A percentile compares a stretch with the other conserved stretches of the same genome.
These are phyloP conservation scores for Helianthus tuberosus DNA, from an alignment of 129 eudicot genomes.

Conservation along the genomic window DNA sequence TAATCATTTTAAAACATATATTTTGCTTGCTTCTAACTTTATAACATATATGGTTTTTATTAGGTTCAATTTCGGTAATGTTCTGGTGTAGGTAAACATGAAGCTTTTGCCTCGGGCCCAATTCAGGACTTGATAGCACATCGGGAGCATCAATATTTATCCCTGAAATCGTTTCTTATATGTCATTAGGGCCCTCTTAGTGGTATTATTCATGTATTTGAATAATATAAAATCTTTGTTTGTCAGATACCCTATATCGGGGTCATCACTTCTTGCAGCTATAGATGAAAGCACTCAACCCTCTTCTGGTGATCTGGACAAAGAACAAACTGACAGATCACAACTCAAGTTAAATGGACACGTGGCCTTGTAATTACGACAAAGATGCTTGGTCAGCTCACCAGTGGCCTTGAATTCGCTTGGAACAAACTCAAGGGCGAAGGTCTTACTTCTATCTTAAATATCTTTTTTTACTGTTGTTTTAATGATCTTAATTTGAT, in stretches of 20 bases:
- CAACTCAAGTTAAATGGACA: constrained; percentile 20
- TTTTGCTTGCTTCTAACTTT: neutral
- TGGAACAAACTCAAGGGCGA: too few species aligned
- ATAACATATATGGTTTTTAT: neutral
- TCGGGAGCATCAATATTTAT: constrained; percentile 83
- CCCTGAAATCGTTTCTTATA: constrained; percentile 2
- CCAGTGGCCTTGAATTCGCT: too few species aligned
- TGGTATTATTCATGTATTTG: constrained; percentile 19
- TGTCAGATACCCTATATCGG: constrained; percentile 93
- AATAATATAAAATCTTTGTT: constrained; percentile 9
- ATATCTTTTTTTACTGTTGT: too few species aligned
- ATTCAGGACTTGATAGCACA: constrained; percentile 98
- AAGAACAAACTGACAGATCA: constrained; percentile 64
- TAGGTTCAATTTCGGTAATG: neutral
- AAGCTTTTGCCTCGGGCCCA: constrained; percentile 98
- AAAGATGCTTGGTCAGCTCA: too few species aligned
- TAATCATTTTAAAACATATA: neutral
- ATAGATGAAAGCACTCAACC: constrained; percentile 84
- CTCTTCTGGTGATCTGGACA: constrained; percentile 49
- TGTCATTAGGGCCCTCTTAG: neutral
- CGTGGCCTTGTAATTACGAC: too few species aligned
- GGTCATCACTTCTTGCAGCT: constrained; percentile 88
- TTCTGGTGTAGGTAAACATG: constrained; percentile 76
- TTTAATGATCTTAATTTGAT: too few species aligned
- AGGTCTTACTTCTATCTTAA: too few species aligned